A percentile compares a stretch with the other conserved stretches of the same genome.
These are phyloP conservation scores for Leptomonas pyrrhocoris DNA, from an alignment of 208 protist species.

Conservation along the genomic window DNA sequence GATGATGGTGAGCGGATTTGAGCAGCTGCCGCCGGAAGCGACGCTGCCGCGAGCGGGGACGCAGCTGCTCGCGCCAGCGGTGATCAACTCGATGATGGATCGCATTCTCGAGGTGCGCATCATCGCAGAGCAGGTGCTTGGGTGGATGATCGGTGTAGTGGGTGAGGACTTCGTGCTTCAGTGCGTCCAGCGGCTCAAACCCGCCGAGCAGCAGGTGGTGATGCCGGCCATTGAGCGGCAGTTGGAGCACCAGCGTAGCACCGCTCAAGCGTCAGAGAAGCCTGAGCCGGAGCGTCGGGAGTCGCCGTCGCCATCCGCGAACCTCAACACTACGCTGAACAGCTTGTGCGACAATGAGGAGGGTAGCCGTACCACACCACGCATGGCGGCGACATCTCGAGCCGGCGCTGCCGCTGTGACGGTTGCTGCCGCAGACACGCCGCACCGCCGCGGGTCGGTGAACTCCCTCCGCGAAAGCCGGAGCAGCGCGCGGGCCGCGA, in stretches of 20 bases:
- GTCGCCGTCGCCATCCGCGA: not conserved
- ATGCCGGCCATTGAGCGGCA: slow-evolving; percentile 76
- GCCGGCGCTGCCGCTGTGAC: not conserved
- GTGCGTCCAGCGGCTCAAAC: slow-evolving; percentile 64
- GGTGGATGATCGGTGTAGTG: slow-evolving; percentile 62
- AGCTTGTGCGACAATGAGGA: slow-evolving; percentile 30
- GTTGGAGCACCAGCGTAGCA: slow-evolving; percentile 38
- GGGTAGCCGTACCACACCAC: slow-evolving; percentile 16
- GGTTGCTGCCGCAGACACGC: slow-evolving; percentile 12
- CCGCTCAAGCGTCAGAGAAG: not conserved
- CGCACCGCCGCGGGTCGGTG: slow-evolving; percentile 14
- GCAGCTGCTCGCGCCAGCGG: slow-evolving; percentile 55
- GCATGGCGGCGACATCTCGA: slow-evolving; percentile 1
- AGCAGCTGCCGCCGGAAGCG: slow-evolving; percentile 44
- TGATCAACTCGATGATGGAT: slow-evolving; percentile 79
- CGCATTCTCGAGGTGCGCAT: slow-evolving; percentile 81
- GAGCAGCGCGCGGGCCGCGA: not conserved
- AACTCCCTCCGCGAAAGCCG: not conserved
- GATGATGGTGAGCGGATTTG: slow-evolving; percentile 72
- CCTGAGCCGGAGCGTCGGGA: slow-evolving; percentile 1
- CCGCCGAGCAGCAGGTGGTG: slow-evolving; percentile 81
- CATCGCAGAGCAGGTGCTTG: slow-evolving; percentile 76
- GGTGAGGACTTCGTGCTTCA: slow-evolving; percentile 68
- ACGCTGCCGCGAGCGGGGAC: slow-evolving; percentile 48
- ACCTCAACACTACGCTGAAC: slow-evolving; percentile 18